A percentile compares a stretch with the other conserved stretches of the same genome.
Conservation (phyloP, 148 eudicot genomes). For the Persicaria maculosa region DNA sequence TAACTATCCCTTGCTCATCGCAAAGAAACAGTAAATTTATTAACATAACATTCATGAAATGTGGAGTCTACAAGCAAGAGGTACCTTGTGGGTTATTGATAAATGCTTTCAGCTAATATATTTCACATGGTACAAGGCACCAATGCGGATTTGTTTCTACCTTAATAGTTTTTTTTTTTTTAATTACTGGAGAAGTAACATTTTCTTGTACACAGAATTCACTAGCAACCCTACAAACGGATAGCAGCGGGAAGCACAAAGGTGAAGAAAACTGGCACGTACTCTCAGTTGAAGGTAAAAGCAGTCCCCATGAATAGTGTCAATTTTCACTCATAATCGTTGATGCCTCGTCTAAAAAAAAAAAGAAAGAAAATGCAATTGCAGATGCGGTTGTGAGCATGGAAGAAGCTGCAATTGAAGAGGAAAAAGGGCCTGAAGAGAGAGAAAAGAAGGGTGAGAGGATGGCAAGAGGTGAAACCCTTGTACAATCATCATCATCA, state of each 20-base stretch:
- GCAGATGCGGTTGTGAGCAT: neutral
- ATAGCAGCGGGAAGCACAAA: neutral
- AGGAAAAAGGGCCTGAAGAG: neutral
- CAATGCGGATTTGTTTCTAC: no score
- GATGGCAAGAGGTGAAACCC: constrained; percentile 15
- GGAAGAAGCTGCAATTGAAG: neutral
- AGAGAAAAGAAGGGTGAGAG: constrained; percentile 15
- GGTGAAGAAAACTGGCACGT: neutral
- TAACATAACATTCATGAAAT: neutral
- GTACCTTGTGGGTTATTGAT: no score
- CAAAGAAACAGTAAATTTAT: neutral
- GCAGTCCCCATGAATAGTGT: neutral
- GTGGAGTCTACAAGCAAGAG: neutral
- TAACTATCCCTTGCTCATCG: neutral
- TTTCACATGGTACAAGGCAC: no score
- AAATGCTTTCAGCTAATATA: no score
- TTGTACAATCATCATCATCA: constrained; percentile 12
- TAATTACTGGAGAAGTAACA: neutral
- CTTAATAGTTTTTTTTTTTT: no score
- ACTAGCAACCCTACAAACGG: neutral
- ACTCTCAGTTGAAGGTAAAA: neutral
- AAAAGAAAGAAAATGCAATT: no score
- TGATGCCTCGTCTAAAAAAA: neutral
- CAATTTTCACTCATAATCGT: neutral
- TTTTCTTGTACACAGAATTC: neutral